Evolutionary conservation across 148 eudicot species (phyloP).

Genomic region (Rhododendron molle): DNA sequence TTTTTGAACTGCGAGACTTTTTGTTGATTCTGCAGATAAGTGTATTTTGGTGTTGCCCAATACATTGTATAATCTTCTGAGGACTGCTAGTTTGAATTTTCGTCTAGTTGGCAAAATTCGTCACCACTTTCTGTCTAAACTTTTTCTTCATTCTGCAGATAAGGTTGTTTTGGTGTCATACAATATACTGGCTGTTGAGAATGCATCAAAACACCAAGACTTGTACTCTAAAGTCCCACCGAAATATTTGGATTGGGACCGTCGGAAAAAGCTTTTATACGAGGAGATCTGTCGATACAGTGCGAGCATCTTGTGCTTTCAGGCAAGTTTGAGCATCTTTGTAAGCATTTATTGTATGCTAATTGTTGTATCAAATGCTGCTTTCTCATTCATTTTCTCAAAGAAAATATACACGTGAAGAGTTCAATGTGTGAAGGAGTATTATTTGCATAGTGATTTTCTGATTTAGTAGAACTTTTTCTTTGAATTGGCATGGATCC

Average conservation of each 20-base stretch:
- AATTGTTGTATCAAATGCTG: not conserved
- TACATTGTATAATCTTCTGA: slow-evolving; percentile 27
- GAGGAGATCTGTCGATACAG: slow-evolving; percentile 56
- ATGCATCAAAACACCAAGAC: slow-evolving; percentile 71
- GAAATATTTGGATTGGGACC: slow-evolving; percentile 61
- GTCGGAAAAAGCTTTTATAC: slow-evolving; percentile 44
- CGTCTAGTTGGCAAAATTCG: not conserved
- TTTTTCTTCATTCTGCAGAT: slow-evolving; percentile 46
- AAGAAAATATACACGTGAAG: not conserved
- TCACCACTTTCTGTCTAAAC: slow-evolving; percentile 2
- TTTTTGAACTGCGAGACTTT: not conserved
- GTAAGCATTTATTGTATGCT: not conserved
- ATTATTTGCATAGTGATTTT: not conserved
- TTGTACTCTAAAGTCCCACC: slow-evolving; percentile 42
- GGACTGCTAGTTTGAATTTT: not conserved
- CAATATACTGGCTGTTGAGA: slow-evolving; percentile 83
- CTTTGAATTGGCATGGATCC: not conserved
- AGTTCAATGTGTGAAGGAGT: not conserved
- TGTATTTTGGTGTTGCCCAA: slow-evolving; percentile 61
- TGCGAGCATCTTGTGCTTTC: slow-evolving; percentile 74
- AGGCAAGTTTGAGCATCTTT: slow-evolving; percentile 44
- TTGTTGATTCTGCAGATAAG: slow-evolving; percentile 53
- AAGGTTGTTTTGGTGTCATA: slow-evolving; percentile 64
- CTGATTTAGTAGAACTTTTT: not conserved
- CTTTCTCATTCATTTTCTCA: slow-evolving; percentile 7